Base-by-base conservation (phyloP, 1,284 basidiomycete genomes). In the Moesziomyces sp. region DNA sequence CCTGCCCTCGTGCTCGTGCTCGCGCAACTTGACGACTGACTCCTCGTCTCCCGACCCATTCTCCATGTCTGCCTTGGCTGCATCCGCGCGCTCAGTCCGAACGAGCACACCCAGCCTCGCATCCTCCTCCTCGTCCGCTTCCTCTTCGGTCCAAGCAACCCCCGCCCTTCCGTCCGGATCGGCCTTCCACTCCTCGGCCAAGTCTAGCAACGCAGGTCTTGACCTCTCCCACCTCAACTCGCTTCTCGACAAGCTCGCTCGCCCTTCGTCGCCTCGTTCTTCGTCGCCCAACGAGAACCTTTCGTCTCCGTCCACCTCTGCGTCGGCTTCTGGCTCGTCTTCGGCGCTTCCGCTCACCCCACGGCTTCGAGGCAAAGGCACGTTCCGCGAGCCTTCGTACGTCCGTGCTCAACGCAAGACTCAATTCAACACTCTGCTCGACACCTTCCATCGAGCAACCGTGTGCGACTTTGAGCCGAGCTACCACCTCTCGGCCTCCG, bases 401-500 rank as follows among this genome's bases (percentile, higher is more conserved):
- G 46, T 61, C 21, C 62, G 74, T 35, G 38, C 46, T 38, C 46
- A 74, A 51, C 71, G 75, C 55, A 74, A 72, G 51, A 52, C 58
- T 19, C 66, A 62, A 23, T 74, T 77, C 63, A 67, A 77, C 55
- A 30, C 59, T 4, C 64, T 77, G 10, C 72, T 77, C 40, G 71
- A 74, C 50, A 71, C 72, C 38, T 77, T 77, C 47, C 75, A 74
- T 43, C 67, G 62, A 28, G 75, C 75, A 35, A 77, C 75, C 24
- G 33, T 77, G 52, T 77, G 75, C 52, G 64, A 67, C 54, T 62
- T 73, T 53, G 69, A 73, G 59, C 65, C 61, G 18, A 52, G 48
- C 43, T 71, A 67, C 30, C 59, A 64, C 47, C 74, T 76, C 38
- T 68, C 69, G 5, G 65, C 74, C 30, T 67, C 59, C n/a, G 64